These are phyloP conservation scores for Suhomyces coccinellae DNA, from an alignment of 1,139 yeast species.

Conservation along the genomic window DNA sequence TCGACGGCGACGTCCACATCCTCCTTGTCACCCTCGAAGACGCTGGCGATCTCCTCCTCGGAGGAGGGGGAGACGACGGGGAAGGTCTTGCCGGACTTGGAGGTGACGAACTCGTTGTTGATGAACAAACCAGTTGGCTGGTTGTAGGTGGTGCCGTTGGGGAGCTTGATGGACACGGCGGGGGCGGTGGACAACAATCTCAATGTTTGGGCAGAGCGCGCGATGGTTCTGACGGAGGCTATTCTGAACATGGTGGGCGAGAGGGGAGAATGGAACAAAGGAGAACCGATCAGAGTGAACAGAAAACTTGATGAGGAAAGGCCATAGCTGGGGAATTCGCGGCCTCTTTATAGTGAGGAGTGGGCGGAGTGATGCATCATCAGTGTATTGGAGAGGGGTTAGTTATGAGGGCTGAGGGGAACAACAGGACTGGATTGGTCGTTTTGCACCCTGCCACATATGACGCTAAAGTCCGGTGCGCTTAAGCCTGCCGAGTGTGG, in stretches of 20 bases:
- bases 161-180: conserved; percentile 52
- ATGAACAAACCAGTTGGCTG: conserved; percentile 32
- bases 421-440: neutral
- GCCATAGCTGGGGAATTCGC: neutral
- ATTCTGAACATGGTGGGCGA: conserved; percentile 2
- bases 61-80: conserved; percentile 21
- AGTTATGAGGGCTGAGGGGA: neutral
- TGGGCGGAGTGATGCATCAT: too few relatives aligned
- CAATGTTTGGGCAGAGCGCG: conserved; percentile 10
- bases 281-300: too few relatives aligned
- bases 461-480: neutral
- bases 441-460: neutral
- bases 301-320: neutral
- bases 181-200: conserved; percentile 30
- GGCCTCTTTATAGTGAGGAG: neutral
- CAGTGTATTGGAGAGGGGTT: neutral
- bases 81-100: conserved; percentile 17
- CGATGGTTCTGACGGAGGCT: neutral
- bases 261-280: too few relatives aligned
- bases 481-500: neutral
- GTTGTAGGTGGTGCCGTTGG: conserved; percentile 52
- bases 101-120: conserved; percentile 21
- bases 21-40: conserved; percentile 19
- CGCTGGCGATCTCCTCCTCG: conserved; percentile 20
- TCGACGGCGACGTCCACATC: conserved; percentile 21